phyloP scores from a whole-genome alignment of 2,329 filamentous ascomycete species.

The Beauveria varroae region DNA sequence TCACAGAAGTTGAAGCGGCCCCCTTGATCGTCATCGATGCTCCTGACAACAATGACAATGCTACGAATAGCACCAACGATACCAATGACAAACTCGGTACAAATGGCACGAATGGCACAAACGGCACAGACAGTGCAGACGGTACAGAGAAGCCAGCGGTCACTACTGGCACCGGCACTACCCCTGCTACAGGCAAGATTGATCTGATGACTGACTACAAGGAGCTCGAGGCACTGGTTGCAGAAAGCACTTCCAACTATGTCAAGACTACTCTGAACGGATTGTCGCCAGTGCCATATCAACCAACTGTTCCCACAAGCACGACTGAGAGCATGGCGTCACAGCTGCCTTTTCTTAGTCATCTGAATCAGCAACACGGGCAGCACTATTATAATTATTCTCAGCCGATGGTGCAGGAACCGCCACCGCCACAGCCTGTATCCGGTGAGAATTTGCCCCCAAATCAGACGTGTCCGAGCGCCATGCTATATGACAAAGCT shows the following conservation, averaged over 20 bases:
- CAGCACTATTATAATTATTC: constrained; percentile 28
- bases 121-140: constrained; percentile 20
- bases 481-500: constrained; percentile 50
- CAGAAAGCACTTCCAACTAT: constrained; percentile 37
- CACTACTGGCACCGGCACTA: neutral
- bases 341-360: constrained; percentile 29
- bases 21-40: constrained; percentile 7
- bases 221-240: constrained; percentile 35
- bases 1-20: constrained; percentile 22
- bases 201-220: constrained; percentile 32
- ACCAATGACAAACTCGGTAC: constrained; percentile 20
- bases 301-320: constrained; percentile 33
- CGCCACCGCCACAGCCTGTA: constrained; percentile 9
- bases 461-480: constrained; percentile 48
- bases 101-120: constrained; percentile 18
- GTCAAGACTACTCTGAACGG: constrained; percentile 36
- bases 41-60: neutral
- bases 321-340: constrained; percentile 29
- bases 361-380: constrained; percentile 28
- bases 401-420: constrained; percentile 18
- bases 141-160: constrained; percentile 22
- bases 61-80: constrained; percentile 9
- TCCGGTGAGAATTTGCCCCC: constrained; percentile 40
- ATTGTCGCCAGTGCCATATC: constrained; percentile 35
- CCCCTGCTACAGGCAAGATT: constrained; percentile 11